phyloP scores from a whole-genome alignment of 2,329 filamentous ascomycete species.

The Claviceps spartinae region DNA sequence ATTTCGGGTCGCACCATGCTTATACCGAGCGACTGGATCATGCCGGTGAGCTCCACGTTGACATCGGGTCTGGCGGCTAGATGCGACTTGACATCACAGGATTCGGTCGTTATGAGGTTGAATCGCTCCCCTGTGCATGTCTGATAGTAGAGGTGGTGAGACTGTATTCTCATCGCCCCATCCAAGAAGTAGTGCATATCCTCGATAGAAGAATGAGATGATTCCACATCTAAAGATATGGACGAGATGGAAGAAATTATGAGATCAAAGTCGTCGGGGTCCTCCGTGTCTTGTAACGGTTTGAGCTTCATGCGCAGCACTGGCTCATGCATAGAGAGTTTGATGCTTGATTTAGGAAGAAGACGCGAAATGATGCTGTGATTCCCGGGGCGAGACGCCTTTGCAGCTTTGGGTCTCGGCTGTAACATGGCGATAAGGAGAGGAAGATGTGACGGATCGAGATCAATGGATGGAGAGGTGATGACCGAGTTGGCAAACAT shows the following conservation, averaged over 20 bases:
- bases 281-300: slow-evolving; percentile 50
- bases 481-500: slow-evolving; percentile 92
- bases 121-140: slow-evolving; percentile 71
- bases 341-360: slow-evolving; percentile 85
- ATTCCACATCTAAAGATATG: slow-evolving; percentile 83
- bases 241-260: slow-evolving; percentile 93
- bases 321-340: slow-evolving; percentile 92
- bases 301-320: slow-evolving; percentile 83
- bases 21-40: slow-evolving; percentile 73
- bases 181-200: slow-evolving; percentile 78
- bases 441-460: slow-evolving; percentile 84
- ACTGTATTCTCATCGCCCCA: slow-evolving; percentile 69
- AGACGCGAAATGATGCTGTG: slow-evolving; percentile 75
- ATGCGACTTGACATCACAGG: slow-evolving; percentile 74
- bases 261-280: slow-evolving; percentile 77
- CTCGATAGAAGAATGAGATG: slow-evolving; percentile 77
- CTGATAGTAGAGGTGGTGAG: slow-evolving; percentile 89
- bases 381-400: slow-evolving; percentile 29
- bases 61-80: slow-evolving; percentile 77
- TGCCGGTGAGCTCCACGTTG: slow-evolving; percentile 65
- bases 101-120: slow-evolving; percentile 77
- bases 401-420: slow-evolving; percentile 28
- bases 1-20: slow-evolving; percentile 89
- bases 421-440: slow-evolving; percentile 66
- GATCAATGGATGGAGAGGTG: slow-evolving; percentile 86